Conservation (phyloP, 2,329 filamentous ascomycete genomes). For the Pseudogymnoascus sp. region DNA sequence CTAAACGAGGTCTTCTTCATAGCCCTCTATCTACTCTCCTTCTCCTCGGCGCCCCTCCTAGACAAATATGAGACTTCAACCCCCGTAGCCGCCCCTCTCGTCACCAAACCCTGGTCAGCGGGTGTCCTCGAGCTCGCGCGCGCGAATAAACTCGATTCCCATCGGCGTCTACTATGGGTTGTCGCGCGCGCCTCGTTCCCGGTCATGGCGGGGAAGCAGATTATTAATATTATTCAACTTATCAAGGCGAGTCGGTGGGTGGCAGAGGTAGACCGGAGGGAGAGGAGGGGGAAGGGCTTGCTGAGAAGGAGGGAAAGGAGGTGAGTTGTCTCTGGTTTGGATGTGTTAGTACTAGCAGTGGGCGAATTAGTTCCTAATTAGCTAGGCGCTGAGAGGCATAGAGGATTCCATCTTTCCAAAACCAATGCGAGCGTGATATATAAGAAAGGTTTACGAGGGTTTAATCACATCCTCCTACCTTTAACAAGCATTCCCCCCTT, state of each 20-base stretch:
- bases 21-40: conserved; percentile 92
- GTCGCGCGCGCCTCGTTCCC: conserved; percentile 71
- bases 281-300: conserved; percentile 33
- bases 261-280: conserved; percentile 70
- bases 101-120: conserved; percentile 84
- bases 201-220: conserved; percentile 85
- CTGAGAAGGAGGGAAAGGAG: conserved; percentile 33
- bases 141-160: conserved; percentile 84
- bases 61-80: conserved; percentile 47
- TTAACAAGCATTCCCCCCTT: no score
- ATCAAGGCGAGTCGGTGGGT: conserved; percentile 85
- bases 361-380: no score
- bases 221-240: conserved; percentile 89
- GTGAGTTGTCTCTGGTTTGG: no score
- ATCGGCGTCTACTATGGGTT: conserved; percentile 56
- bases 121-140: conserved; percentile 86
- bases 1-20: conserved; percentile 98
- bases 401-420: no score
- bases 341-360: no score
- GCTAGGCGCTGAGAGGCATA: no score
- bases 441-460: no score
- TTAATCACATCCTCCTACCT: no score
- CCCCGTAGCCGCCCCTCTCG: conserved; percentile 59
- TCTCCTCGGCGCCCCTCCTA: conserved; percentile 74
- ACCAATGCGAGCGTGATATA: no score